Base-by-base conservation (phyloP, 2,329 filamentous ascomycete genomes). In the Beauveria sp. region DNA sequence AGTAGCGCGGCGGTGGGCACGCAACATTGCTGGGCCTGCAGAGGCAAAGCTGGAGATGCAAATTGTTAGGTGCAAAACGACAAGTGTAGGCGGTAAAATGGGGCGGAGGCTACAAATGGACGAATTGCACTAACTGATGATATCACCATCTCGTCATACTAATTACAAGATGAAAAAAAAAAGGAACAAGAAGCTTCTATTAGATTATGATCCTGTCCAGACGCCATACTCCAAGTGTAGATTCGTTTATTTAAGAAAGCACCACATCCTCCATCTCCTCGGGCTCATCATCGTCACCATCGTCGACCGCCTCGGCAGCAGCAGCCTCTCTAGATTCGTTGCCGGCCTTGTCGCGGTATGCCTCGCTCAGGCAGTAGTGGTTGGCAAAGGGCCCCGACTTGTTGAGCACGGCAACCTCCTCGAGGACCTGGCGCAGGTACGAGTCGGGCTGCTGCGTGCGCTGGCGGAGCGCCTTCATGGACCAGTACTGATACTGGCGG, bases 401-500 rank as follows among this genome's bases (percentile, higher is more conserved):
- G 71, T 96, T 87, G 63, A 96, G 77, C 22, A 89, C 84, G 0
- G 91, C 93, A 63, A 97, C 84, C 70, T 91, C 86, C 64, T 92
- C 89, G 66, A 99, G 77, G 1, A 87, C 88, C 71, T 94, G 85
- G 59, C 93, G 91, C 64, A 99, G 84, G 73, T 92, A 97, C n/a
- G 89, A 87, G 72, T 97, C 94, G 1, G 94, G 94, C 75, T 99
- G 94, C 63, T 87, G 84, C 44, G 96, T 84, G 63, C 83, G 79
- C 55, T 85, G 81, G 65, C 91, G 91, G 67, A 99, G 83, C 5
- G 89, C 85, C 70, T 91, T 92, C 80, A 97, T 90, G n/a, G 89
- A 87, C 92, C 93, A 99, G 75, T 94, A 97, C 68, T 88, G 86
- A 80, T 89, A 96, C 69, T 89, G 80, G 61, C 87, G 84, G 84